Percentiles rank a stretch among this genome's conserved stretches.
phyloP scores from a whole-genome alignment of 148 eudicot species.

The Gaultheria prostrata region DNA sequence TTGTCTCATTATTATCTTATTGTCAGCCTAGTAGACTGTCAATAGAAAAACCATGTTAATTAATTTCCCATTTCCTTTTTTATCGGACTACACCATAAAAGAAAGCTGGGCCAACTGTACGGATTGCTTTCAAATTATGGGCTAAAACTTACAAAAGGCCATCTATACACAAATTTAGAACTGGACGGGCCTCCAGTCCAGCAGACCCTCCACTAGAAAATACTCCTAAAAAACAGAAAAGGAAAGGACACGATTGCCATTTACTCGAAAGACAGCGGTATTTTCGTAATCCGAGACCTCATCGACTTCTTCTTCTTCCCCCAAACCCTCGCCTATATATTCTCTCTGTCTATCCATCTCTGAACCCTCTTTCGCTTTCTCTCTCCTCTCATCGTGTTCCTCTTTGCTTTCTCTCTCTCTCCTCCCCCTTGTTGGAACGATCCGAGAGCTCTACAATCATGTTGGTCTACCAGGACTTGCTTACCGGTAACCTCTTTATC shows the following conservation, averaged over 20 bases:
- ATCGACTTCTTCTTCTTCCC: neutral
- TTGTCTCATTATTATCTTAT: too few species aligned
- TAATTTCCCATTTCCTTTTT: too few species aligned
- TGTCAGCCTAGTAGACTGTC: too few species aligned
- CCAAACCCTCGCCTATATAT: slow-evolving; percentile 17
- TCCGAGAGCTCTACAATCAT: slow-evolving; percentile 8
- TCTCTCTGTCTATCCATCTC: neutral
- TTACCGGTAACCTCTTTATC: slow-evolving; percentile 9
- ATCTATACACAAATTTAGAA: neutral
- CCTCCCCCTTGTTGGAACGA: neutral
- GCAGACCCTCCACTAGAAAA: too few species aligned
- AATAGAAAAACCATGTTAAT: too few species aligned
- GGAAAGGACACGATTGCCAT: neutral
- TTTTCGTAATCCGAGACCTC: neutral
- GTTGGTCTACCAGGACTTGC: slow-evolving; percentile 26
- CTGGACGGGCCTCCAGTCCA: neutral
- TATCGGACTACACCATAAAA: too few species aligned
- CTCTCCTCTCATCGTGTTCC: neutral
- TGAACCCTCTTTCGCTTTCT: slow-evolving; percentile 7
- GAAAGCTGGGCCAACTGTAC: too few species aligned
- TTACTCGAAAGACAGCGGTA: neutral
- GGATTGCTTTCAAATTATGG: neutral
- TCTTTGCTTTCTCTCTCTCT: neutral
- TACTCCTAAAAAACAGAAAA: too few species aligned
- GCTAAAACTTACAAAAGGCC: neutral